Conservation (phyloP, 352 stramenopile genomes). For the Phytophthora multivora region DNA sequence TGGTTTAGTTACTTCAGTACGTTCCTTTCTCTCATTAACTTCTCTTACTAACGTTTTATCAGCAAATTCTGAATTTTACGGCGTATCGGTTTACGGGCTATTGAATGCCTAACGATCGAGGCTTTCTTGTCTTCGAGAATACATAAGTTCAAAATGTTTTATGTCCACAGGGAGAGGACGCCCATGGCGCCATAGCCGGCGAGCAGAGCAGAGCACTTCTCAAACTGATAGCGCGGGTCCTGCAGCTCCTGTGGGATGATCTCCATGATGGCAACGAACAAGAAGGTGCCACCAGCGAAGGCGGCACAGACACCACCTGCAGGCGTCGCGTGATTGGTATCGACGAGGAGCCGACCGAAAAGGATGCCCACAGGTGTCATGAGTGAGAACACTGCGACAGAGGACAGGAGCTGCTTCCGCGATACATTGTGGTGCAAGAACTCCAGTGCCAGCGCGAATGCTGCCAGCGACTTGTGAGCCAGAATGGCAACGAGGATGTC, state of each 20-base stretch:
- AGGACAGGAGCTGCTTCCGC: slow-evolving; percentile 40
- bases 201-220: slow-evolving; percentile 65
- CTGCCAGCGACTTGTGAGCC: slow-evolving; percentile 83
- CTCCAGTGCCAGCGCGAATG: slow-evolving; percentile 76
- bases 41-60: slow-evolving; percentile 35
- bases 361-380: slow-evolving; percentile 80
- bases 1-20: slow-evolving; percentile 28
- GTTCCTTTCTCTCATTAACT: slow-evolving; percentile 30
- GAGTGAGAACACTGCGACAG: slow-evolving; percentile 64
- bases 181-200: slow-evolving; percentile 66
- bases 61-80: slow-evolving; percentile 22
- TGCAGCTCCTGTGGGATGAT: slow-evolving; percentile 83
- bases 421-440: slow-evolving; percentile 68
- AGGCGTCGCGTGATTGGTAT: slow-evolving; percentile 45
- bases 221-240: slow-evolving; percentile 46
- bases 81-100: slow-evolving; percentile 19
- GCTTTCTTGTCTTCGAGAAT: slow-evolving; percentile 33
- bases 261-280: slow-evolving; percentile 84
- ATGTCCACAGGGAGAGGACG: slow-evolving; percentile 77
- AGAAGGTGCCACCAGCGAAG: slow-evolving; percentile 79
- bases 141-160: slow-evolving; percentile 27
- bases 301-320: slow-evolving; percentile 71
- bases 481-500: slow-evolving; percentile 81
- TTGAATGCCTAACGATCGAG: slow-evolving; percentile 28
- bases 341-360: slow-evolving; percentile 60